phyloP scores from a whole-genome alignment of 495 filamentous ascomycete species.

The Penicillium robsamsonii region DNA sequence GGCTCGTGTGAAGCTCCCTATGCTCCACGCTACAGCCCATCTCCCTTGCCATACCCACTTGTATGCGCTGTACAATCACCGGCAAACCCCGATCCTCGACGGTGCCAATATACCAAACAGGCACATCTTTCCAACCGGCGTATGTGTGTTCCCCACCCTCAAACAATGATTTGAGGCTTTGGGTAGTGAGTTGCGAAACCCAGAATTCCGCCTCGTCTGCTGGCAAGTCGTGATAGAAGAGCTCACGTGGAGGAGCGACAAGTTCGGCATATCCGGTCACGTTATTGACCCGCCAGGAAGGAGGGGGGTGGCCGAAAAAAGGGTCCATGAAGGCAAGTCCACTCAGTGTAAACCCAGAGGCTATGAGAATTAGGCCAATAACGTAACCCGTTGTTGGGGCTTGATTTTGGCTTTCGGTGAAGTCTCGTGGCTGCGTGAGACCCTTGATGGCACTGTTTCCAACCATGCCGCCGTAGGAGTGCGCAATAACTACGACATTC shows the following conservation, averaged over 20 bases:
- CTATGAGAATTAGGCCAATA: slow-evolving; percentile 43
- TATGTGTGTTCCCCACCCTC: slow-evolving; percentile 27
- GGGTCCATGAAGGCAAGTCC: slow-evolving; percentile 25
- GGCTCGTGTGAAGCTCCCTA: slow-evolving; percentile 23
- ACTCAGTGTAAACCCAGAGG: neutral
- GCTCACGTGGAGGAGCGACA: slow-evolving; percentile 21
- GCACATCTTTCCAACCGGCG: slow-evolving; percentile 26
- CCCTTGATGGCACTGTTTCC: slow-evolving; percentile 48
- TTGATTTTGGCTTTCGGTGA: slow-evolving; percentile 12
- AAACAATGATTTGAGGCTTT: slow-evolving; percentile 27
- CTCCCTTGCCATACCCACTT: slow-evolving; percentile 23
- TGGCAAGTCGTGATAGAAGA: slow-evolving; percentile 33
- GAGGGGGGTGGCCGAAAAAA: slow-evolving; percentile 21
- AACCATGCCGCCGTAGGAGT: slow-evolving; percentile 54
- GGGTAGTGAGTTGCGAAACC: slow-evolving; percentile 23
- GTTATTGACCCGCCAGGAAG: slow-evolving; percentile 18
- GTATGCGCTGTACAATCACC: slow-evolving; percentile 28
- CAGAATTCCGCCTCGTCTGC: slow-evolving; percentile 17
- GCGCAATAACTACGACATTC: slow-evolving; percentile 47
- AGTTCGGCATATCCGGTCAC: slow-evolving; percentile 24
- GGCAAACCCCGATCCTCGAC: slow-evolving; percentile 28
- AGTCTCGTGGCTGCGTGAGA: slow-evolving; percentile 22
- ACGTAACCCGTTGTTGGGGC: slow-evolving; percentile 33
- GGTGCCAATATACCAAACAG: slow-evolving; percentile 29
- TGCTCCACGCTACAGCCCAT: slow-evolving; percentile 24